phyloP scores from a whole-genome alignment of 176 grass and related monocot genomes.

The Ensete glaucum region DNA sequence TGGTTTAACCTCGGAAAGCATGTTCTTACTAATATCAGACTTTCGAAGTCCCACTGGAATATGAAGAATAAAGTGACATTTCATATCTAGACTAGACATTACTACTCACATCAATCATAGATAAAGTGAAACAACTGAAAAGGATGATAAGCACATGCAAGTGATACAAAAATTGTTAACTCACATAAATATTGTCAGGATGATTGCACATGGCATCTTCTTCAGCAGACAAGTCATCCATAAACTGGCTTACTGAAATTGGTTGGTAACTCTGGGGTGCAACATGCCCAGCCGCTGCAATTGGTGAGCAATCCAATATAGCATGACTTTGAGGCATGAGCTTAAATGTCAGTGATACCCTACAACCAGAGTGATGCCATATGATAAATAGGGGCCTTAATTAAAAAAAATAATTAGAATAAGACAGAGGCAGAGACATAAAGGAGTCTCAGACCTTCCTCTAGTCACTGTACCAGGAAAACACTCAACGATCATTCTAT shows the following conservation, averaged over 20 bases:
- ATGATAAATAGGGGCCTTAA: neutral
- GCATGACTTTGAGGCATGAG: conserved; percentile 57
- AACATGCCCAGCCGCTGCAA: conserved; percentile 55
- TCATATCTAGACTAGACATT: neutral
- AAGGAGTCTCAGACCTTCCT: conserved; percentile 17
- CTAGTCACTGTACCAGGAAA: conserved; percentile 17
- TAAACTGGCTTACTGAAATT: conserved; percentile 57
- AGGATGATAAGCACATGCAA: neutral
- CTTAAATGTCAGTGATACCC: conserved; percentile 71
- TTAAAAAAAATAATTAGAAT: neutral
- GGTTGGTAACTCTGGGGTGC: conserved; percentile 53
- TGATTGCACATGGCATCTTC: conserved; percentile 42
- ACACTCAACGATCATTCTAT: conserved; percentile 30
- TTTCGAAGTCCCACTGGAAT: neutral
- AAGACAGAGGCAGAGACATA: conserved; percentile 6
- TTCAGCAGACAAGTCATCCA: conserved; percentile 47
- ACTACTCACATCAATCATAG: neutral
- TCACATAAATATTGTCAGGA: conserved; percentile 47
- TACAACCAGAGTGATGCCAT: conserved; percentile 19
- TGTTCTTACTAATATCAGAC: neutral
- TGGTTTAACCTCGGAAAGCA: neutral
- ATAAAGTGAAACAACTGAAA: neutral
- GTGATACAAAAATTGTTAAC: conserved; percentile 14
- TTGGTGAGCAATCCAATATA: conserved; percentile 64
- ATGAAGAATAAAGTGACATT: neutral